These are phyloP conservation scores for Ceratocystis destructans DNA, from an alignment of 2,329 filamentous ascomycete species.

Conservation along the genomic window DNA sequence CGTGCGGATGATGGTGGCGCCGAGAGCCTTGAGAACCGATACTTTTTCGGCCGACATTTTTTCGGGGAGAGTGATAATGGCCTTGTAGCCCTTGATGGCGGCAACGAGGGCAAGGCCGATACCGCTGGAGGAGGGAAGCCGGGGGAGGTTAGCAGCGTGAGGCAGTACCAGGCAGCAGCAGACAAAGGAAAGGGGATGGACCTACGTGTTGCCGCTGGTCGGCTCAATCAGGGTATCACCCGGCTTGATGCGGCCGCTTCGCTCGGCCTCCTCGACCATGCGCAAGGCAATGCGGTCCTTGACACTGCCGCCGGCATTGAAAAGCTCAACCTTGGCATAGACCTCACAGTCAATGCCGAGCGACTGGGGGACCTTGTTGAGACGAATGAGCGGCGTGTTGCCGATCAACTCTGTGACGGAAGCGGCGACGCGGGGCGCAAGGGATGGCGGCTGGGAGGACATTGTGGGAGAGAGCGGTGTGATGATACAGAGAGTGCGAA, in stretches of 20 bases:
- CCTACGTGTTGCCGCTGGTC: slow-evolving; percentile 82
- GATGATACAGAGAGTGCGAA: neutral
- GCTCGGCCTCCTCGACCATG: slow-evolving; percentile 95
- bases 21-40: slow-evolving; percentile 79
- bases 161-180: neutral
- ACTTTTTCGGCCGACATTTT: slow-evolving; percentile 99
- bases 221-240: slow-evolving; percentile 96
- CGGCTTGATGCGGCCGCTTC: slow-evolving; percentile 82
- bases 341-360: slow-evolving; percentile 79
- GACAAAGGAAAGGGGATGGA: slow-evolving; percentile 8
- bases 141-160: neutral
- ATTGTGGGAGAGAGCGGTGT: neutral
- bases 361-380: slow-evolving; percentile 86
- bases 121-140: slow-evolving; percentile 35
- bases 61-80: slow-evolving; percentile 95
- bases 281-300: slow-evolving; percentile 92
- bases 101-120: slow-evolving; percentile 89
- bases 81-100: slow-evolving; percentile 94
- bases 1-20: slow-evolving; percentile 93
- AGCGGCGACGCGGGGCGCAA: slow-evolving; percentile 33
- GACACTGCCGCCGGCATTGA: slow-evolving; percentile 86
- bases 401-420: slow-evolving; percentile 80
- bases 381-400: slow-evolving; percentile 84
- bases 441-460: slow-evolving; percentile 24
- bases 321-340: slow-evolving; percentile 82